These are phyloP conservation scores for Linnemannia elongata DNA, from an alignment of 192 early-diverging fungal genomes.

Conservation along the genomic window DNA sequence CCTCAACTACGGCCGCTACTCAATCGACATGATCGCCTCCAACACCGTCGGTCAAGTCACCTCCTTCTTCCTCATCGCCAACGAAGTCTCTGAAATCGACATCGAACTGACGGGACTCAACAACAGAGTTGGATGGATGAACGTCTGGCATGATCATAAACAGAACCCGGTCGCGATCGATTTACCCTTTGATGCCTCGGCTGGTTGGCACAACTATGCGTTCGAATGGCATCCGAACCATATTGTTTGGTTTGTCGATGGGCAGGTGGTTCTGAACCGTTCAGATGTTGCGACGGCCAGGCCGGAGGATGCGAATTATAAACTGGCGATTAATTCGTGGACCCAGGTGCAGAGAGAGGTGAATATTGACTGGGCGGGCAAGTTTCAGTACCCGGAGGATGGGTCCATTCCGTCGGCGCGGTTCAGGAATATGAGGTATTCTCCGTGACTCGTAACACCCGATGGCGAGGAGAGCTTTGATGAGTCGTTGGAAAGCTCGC, in stretches of 20 bases:
- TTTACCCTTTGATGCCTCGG: slow-evolving; percentile 29
- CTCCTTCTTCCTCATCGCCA: slow-evolving; percentile 45
- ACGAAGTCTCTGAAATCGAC: slow-evolving; percentile 45
- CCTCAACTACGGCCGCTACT: slow-evolving; percentile 36
- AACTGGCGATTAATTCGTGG: slow-evolving; percentile 50
- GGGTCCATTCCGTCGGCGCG: slow-evolving; percentile 25
- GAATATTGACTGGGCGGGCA: slow-evolving; percentile 43
- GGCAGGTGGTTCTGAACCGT: slow-evolving; percentile 32
- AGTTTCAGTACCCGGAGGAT: slow-evolving; percentile 31
- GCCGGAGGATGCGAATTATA: slow-evolving; percentile 32
- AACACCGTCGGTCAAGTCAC: slow-evolving; percentile 45
- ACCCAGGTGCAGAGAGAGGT: slow-evolving; percentile 36
- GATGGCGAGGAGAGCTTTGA: slow-evolving; percentile 1
- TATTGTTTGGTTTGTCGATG: slow-evolving; percentile 43
- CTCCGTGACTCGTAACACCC: not conserved
- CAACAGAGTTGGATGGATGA: slow-evolving; percentile 40
- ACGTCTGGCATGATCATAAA: slow-evolving; percentile 33
- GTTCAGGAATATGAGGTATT: slow-evolving; percentile 40
- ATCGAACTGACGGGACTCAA: slow-evolving; percentile 52
- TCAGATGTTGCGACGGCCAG: slow-evolving; percentile 34
- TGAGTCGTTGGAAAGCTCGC: not conserved
- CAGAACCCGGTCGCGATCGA: slow-evolving; percentile 40
- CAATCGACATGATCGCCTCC: slow-evolving; percentile 53
- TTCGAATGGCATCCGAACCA: slow-evolving; percentile 36
- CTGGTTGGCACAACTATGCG: slow-evolving; percentile 40